A percentile compares a stretch with the other conserved stretches of the same genome.
Evolutionary conservation across 2,329 filamentous ascomycete species (phyloP).

Genomic region (Aspergillus tanneri): DNA sequence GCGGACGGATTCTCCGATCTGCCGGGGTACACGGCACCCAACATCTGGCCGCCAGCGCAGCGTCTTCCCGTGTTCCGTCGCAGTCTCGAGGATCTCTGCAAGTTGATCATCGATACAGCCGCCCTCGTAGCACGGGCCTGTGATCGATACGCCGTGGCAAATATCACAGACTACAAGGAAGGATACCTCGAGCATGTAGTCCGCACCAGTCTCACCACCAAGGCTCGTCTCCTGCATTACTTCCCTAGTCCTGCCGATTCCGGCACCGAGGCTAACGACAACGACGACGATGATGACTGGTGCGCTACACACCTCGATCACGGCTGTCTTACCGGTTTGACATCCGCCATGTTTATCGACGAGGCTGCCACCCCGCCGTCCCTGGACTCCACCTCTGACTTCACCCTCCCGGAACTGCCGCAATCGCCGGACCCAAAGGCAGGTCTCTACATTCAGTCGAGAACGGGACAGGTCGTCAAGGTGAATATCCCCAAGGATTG

Average conservation of each 20-base stretch:
- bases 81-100: constrained; percentile 73
- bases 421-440: constrained; percentile 77
- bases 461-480: constrained; percentile 78
- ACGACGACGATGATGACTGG: constrained; percentile 88
- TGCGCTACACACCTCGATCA: constrained; percentile 79
- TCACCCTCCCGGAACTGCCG: constrained; percentile 65
- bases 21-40: constrained; percentile 84
- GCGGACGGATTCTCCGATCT: constrained; percentile 54
- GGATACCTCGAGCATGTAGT: constrained; percentile 88
- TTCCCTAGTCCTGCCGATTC: constrained; percentile 59
- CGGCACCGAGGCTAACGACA: constrained; percentile 5
- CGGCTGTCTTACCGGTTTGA: constrained; percentile 89
- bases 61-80: constrained; percentile 72
- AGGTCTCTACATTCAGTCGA: constrained; percentile 90
- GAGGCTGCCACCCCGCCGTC: constrained; percentile 53
- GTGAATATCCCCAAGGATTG: constrained; percentile 88
- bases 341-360: constrained; percentile 94
- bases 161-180: constrained; percentile 71
- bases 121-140: constrained; percentile 87
- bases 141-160: constrained; percentile 76
- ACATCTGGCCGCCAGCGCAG: constrained; percentile 75
- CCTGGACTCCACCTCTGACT: constrained; percentile 37
- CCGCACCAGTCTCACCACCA: constrained; percentile 78
- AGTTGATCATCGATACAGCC: constrained; percentile 83
- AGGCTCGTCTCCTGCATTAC: constrained; percentile 90